Evolutionary conservation across 2,329 filamentous ascomycete genomes (phyloP), one percentile per base, ranked within the genome.

Genomic region (Penicillium sp.): DNA sequence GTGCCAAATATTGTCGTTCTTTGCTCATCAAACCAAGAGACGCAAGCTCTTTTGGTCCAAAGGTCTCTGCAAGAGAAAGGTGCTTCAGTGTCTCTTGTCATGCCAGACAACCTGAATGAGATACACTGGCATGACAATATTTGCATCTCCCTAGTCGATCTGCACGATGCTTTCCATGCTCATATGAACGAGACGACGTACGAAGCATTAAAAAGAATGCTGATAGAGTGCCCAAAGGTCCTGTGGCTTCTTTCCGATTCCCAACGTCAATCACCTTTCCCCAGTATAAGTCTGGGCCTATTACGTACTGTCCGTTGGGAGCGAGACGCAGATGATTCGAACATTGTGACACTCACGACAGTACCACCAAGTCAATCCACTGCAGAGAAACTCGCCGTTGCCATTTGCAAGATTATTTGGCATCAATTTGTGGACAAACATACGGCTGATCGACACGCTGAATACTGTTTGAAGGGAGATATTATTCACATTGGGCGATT

Each of bases 271-370:
- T 0, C 14, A 37, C 3, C 48, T 41, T 37, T 43, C 6, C 12
- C 44, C 11, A 39, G 35, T 20, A 50, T 45, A 33, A 48, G 37
- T 9, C 9, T 45, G 15, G 50, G 50, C 5, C 32, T 53, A 6
- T 35, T 53, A 6, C 48, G 50, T 10, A 48, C 50, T 2, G 34
- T 51, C 16, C 46, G 50, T 6, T 47, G 42, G 44, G 50, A 53
- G 30, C 33, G 47, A n/a, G 37, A 47, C 12, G 23, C 41, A 1
- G 48, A 51, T 32, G 42, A 35, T 13, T 51, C 44, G 4, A 53
- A 51, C 14, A 46, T 50, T 0, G 36, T 48, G 6, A 45, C 30
- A 1, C 20, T 53, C 27, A 20, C 38, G 3, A 25, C 46, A 16
- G 30, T n/a, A n/a, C n/a, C n/a, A n/a, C n/a, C n/a, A n/a, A n/a